Conservation (phyloP, 2,329 filamentous ascomycete genomes). For the Trichoderma harzianum region DNA sequence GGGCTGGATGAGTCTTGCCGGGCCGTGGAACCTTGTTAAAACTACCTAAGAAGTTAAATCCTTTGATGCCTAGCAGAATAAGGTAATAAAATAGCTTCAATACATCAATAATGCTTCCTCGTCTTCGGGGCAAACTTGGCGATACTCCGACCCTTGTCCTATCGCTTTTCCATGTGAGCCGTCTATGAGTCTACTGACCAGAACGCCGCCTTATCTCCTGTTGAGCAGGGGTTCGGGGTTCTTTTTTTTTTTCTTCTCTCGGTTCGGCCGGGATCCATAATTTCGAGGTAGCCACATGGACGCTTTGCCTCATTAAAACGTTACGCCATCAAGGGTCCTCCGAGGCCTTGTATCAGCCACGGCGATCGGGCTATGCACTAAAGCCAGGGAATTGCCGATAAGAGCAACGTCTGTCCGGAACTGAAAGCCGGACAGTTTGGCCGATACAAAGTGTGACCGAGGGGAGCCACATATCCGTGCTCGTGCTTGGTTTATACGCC, state of each 20-base stretch:
- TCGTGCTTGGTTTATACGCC: background rate
- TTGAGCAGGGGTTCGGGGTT: conserved; percentile 1
- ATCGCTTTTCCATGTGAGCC: background rate
- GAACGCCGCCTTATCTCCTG: conserved; percentile 4
- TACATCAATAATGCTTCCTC: background rate
- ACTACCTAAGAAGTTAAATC: background rate
- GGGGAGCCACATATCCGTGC: background rate
- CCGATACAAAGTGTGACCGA: background rate
- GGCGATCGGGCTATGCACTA: background rate
- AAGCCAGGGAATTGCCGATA: background rate
- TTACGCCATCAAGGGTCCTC: background rate
- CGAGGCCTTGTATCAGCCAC: background rate
- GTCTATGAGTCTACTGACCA: background rate
- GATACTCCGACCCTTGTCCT: background rate
- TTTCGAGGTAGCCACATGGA: background rate
- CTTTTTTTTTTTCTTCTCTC: background rate
- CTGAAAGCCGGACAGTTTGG: background rate
- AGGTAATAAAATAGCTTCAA: background rate
- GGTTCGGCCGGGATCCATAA: conserved; percentile 12
- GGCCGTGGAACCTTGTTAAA: background rate
- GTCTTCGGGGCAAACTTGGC: background rate
- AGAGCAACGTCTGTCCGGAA: background rate
- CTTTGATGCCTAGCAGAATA: background rate
- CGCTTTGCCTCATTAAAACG: conserved; percentile 1
- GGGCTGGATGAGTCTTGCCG: conserved; percentile 7